phyloP scores from a whole-genome alignment of 345 rosid species.

The Aquilaria sinensis region DNA sequence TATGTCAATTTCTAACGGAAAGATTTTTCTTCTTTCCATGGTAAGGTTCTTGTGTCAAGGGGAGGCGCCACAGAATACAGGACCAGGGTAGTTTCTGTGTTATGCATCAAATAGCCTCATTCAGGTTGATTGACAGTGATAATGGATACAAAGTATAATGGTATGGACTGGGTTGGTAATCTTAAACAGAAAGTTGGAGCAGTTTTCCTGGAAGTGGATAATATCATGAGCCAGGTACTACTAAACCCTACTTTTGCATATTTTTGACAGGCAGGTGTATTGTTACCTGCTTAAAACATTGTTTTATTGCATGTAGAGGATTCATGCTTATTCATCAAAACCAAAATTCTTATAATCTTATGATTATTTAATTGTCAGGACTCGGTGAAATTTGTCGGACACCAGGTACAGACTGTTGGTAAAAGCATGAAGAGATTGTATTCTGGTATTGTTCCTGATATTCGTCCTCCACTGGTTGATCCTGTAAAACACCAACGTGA shows the following conservation, averaged over 20 bases:
- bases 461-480: constrained; percentile 19
- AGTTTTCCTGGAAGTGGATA: constrained; percentile 56
- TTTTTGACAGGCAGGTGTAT: not conserved
- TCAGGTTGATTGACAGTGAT: no score
- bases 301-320: not conserved
- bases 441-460: constrained; percentile 33
- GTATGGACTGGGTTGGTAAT: constrained; percentile 57
- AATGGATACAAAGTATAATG: constrained; percentile 51
- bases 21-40: no score
- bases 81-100: no score
- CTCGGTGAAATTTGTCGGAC: constrained; percentile 37
- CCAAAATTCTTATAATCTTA: constrained; percentile 7
- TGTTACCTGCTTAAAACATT: not conserved
- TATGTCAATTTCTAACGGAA: no score
- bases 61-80: no score
- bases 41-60: no score
- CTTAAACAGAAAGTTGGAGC: constrained; percentile 65
- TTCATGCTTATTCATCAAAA: not conserved
- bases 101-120: no score
- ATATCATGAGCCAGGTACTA: constrained; percentile 46
- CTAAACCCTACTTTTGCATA: not conserved
- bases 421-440: constrained; percentile 32
- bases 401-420: constrained; percentile 32
- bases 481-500: constrained; percentile 26
- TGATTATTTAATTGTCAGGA: constrained; percentile 27